These are phyloP conservation scores for Houttuynia cordata DNA, from an alignment of 164 flowering plant species.

Conservation along the genomic window DNA sequence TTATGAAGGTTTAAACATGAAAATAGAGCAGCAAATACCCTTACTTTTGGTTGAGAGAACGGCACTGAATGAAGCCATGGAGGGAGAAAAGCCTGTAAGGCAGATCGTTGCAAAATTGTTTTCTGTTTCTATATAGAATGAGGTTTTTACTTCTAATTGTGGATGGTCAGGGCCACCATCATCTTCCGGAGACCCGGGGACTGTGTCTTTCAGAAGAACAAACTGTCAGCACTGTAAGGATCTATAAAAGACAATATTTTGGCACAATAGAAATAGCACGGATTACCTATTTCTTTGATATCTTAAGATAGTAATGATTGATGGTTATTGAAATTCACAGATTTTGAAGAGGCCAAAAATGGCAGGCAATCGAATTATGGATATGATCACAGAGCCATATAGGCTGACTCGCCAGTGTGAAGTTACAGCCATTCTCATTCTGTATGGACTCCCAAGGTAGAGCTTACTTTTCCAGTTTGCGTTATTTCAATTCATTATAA, in stretches of 20 bases:
- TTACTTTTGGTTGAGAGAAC: constrained; percentile 73
- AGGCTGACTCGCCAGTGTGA: constrained; percentile 71
- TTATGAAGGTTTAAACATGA: constrained; percentile 66
- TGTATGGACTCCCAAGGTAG: constrained; percentile 96
- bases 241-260: background rate
- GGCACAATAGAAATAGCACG: too few relatives aligned
- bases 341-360: constrained; percentile 57
- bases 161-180: constrained; percentile 60
- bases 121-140: background rate
- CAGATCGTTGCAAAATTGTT: background rate
- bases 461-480: background rate
- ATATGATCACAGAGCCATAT: constrained; percentile 80
- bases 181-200: constrained; percentile 87
- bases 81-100: constrained; percentile 70
- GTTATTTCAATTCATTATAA: too few relatives aligned
- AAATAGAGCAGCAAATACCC: constrained; percentile 67
- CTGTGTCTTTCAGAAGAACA: constrained; percentile 86
- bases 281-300: background rate
- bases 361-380: constrained; percentile 53
- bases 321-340: constrained; percentile 15
- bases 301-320: background rate
- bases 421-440: constrained; percentile 91
- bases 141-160: background rate
- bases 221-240: constrained; percentile 63
- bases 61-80: constrained; percentile 79